Base-by-base conservation (phyloP, 768 basidiomycete genomes). In the Punctularia strigosozonata region DNA sequence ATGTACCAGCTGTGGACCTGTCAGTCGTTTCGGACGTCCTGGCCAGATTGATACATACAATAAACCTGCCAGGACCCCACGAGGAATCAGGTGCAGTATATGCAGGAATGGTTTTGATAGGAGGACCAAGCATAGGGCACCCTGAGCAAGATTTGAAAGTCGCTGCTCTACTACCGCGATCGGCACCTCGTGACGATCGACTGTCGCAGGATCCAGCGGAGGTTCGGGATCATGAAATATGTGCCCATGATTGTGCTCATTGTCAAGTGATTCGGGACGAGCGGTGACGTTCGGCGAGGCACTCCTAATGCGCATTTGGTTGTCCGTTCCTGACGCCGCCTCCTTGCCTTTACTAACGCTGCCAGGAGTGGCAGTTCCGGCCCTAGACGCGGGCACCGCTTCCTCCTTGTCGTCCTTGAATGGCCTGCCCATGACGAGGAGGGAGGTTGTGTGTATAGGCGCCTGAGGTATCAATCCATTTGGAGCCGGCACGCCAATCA, bases 111-210 rank as follows among this genome's bases (percentile, higher is more conserved):
- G 91, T 0, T 77, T 74, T 0, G 77, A 79, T 44, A 95, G 74
- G 17, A 91, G 67, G 14, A 89, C 76, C 5, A 95, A 69, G 51
- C 75, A 86, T 24, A 88, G 58, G 10, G 73, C 58, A 17, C 92
- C 88, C 56, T 95, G 85, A 0, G 77, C 80, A 15, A 95, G 68
- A 53, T 95, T 92, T 6, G 88, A 92, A 8, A 88, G 76, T n/a
- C 91, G 71, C 58, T 95, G 91, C 54, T 97, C 91, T 4, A 95
- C 84, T 1, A 95, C 84, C 0, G 73, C 72, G 6, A 85, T 46
- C 2, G 82, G 79, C 0, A 75, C 65, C 50, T 81, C 77, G 31
- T 50, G 59, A 23, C 47, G n/a, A 45, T 14, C 54, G 43, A 37
- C 33, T 50, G 30, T 15, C 7, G 3, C n/a, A 13, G 38, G 38